Percentiles rank a stretch among this genome's conserved stretches.
These are phyloP conservation scores for Epichloe uncinata DNA, from an alignment of 2,329 filamentous ascomycete species.

Conservation along the genomic window DNA sequence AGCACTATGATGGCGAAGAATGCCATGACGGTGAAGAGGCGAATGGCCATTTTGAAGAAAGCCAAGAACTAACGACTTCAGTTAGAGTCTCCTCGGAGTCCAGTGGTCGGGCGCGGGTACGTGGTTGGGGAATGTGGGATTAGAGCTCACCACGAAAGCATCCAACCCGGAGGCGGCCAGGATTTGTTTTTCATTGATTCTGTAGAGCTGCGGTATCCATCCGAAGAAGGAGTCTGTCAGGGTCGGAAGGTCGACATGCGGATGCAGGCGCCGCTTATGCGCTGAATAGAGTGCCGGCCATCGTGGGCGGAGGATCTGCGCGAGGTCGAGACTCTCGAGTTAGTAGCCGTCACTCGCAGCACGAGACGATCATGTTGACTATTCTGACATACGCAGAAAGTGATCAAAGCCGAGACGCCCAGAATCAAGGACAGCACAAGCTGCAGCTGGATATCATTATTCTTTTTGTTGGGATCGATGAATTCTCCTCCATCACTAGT, in stretches of 20 bases:
- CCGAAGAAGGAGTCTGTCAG: conserved; percentile 78
- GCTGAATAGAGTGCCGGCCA: conserved; percentile 89
- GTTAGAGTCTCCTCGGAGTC: conserved; percentile 8
- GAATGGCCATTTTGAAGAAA: conserved; percentile 93
- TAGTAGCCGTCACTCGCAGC: neutral
- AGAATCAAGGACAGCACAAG: conserved; percentile 58
- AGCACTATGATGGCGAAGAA: conserved; percentile 73
- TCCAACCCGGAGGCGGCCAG: conserved; percentile 84
- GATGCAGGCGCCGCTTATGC: conserved; percentile 60
- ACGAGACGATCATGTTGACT: conserved; percentile 14
- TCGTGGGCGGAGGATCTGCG: conserved; percentile 71
- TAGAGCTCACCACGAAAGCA: conserved; percentile 64
- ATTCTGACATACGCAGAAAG: conserved; percentile 51
- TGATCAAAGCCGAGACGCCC: conserved; percentile 53
- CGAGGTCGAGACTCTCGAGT: neutral
- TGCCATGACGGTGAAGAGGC: conserved; percentile 65
- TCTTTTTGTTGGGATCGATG: conserved; percentile 11
- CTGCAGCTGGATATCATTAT: conserved; percentile 46
- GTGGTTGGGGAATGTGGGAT: neutral
- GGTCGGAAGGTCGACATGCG: conserved; percentile 50
- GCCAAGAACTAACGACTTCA: conserved; percentile 51
- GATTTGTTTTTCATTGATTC: conserved; percentile 78
- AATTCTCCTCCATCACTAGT: conserved; percentile 9
- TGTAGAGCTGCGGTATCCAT: conserved; percentile 81
- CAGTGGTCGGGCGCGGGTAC: neutral